Base-by-base conservation (phyloP, 2,329 filamentous ascomycete genomes). In the Aspergillus caelatus region DNA sequence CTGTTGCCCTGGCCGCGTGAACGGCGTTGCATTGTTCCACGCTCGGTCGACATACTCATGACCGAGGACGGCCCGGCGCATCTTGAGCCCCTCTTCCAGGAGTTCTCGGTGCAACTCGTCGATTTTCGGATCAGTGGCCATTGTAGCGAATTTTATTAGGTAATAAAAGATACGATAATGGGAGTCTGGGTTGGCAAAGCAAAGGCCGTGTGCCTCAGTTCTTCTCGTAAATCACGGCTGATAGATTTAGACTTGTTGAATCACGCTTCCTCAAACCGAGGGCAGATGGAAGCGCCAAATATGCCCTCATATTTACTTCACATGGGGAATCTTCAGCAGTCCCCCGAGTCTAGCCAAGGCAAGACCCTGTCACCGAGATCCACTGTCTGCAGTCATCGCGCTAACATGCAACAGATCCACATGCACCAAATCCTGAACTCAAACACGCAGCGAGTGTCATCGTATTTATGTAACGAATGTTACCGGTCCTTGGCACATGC, bases 1-100 rank as follows among this genome's bases (percentile, higher is more conserved):
- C 50, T 71, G 69, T 36, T 73, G 69, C 34, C 62, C 64, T 7
- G 69, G 62, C 1, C 68, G 67, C 5, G 68, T 65, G 60, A 72
- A 73, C 12, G 71, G 67, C 32, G 62, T 66, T 28, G 62, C 71
- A n/a, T 70, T 67, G 6, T 63, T 61, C 12, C 72, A 62, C 3
- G 68, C 65, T 2, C 65, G 62, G 54, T 65, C 41, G 2, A 68
- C 66, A 50, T 68, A 68, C 43, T 43, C n/a, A n/a, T 64, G 50
- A 3, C 66, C 62, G 8, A 64, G 55, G n/a, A 68, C 62, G 1
- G 30, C 63, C 7, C 64, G 62, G 14, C 65, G 65, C 52, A 65
- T 57, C 26, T 56, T 46, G 6, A 62, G 54, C 8, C 60, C 60
- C 30, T 62, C 60, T 2, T 57, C 43, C 32, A 57, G 56, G 43